Evolutionary conservation across 108 stramenopile species (phyloP), one percentile per base, ranked within the genome.

Genomic region (Cyclotella distinguenda): DNA sequence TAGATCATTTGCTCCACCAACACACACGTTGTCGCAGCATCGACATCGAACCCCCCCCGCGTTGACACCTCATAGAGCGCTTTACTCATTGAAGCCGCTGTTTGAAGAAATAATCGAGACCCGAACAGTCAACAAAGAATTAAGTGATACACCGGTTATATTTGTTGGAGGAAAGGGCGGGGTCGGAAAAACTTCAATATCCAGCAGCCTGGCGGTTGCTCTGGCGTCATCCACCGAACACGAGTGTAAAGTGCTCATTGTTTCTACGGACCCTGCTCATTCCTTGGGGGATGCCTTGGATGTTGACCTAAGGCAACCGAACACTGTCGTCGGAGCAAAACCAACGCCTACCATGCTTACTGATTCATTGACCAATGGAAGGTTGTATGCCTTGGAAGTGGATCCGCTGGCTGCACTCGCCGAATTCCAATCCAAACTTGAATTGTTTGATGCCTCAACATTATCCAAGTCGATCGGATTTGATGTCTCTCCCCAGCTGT

Each of bases 261-360:
- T 98, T n/a, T 94, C 93, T 2, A 98, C 97, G 2, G 97, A 98
- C 62, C 97, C 97, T n/a, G 97, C 97, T 6, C 97, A 98, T 79
- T 91, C 89, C 9, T 64, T 98, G 45, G 94, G 93, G 2, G 97
- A 98, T 82, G 97, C 97, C 9, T 60, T 95, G 42, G 90, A 90
- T 70, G 82, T 80, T 26, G 81, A 90, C 71, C 69, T 89, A 27
- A 66, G 83, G 10, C 55, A 25, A 16, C 3, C 27, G 26, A 60
- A 67, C 26, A 6, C 31, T 19, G 5, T 18, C 28, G 39, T 27
- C 27, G 19, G 15, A 10, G 25, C 51, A 5, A 44, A 28, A 11
- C 82, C 83, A n/a, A 73, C 70, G 52, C 87, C 87, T 4, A 35
- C 80, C 10, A 36, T 68, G 30, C 70, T 92, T 60, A 77, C 77